Evolutionary conservation across 768 basidiomycete species (phyloP), one percentile per base, ranked within the genome.

Genomic region (Amanita pseudoporphyria): DNA sequence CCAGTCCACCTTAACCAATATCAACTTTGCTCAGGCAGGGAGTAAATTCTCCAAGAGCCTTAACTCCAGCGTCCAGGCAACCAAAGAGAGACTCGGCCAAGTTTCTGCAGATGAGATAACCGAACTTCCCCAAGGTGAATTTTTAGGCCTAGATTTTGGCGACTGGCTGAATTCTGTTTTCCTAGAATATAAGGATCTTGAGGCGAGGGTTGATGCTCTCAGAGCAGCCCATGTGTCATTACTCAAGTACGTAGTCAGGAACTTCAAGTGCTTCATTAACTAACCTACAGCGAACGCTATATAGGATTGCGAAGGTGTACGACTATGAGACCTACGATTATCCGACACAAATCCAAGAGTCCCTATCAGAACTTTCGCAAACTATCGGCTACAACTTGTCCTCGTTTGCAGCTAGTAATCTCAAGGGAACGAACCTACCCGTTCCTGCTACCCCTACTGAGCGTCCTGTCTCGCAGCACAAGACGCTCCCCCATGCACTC

Each of bases 161-260:
- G 16, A 38, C 12, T 28, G 45, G n/a, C 47, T 35, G 10, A 53
- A 1, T 35, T 5, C 3, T 10, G 13, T 26, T 10, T 19, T 54
- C n/a, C 71, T n/a, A 89, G 95, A 99, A 65, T 99, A 98, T 76
- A 93, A 84, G 60, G 90, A 95, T 62, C 81, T 99, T 56, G 96
- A 99, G 67, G 74, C 83, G 40, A 85, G 91, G 49, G 96, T 98
- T 35, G 96, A 99, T 67, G 91, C 90, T 26, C 79, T 99, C 46
- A 79, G 82, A 56, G 69, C 76, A 39, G 84, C 89, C 4, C 92
- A 95, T 61, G 61, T 84, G 47, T 61, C 76, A 3, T 54, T 97
- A 44, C 74, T 94, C 67, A 96, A 84, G 90, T 87, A 55, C 48
- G 78, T 66, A 24, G 18, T 26, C 50, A 26, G n/a, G 39, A 43